Evolutionary conservation across 1,284 basidiomycete genomes (phyloP), one percentile per base, ranked within the genome.

Genomic region (Amylostereum chailletii): DNA sequence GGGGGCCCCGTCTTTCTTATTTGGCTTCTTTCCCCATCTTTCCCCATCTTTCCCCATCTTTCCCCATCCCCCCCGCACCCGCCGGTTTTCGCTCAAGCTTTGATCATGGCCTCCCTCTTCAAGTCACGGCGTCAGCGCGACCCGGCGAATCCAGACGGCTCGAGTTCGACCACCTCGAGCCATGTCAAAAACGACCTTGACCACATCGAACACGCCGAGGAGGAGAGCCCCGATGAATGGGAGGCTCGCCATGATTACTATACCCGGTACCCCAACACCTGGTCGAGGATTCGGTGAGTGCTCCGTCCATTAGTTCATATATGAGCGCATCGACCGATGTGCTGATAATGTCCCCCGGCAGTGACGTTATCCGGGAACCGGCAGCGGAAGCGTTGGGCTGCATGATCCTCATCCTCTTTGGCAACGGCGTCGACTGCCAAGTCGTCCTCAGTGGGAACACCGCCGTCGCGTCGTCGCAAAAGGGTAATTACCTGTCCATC

Each of bases 381-480:
- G 71, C 71, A 37, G 86, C 84, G 3, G 85, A 88, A 62, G 84
- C 86, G 57, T 60, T 86, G 42, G 83, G 82, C 36, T 77, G 79
- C 33, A 78, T 79, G 69, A 69, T 86, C 36, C 67, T 88, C 8
- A 70, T 85, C 49, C 72, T 86, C 48, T 79, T 87, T 51, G 86
- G 86, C 27, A 69, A 63, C 48, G 84, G 80, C 39, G 79, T 77
- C 31, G 70, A 79, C 53, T 83, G 81, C 55, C 85, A 87, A 62
- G 76, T 74, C 2, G 71, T 77, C 37, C 66, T 87, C 19, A 77
- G 80, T 6, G 62, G 65, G 11, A 74, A 72, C 48, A 44, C 74
- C 1, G 64, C 55, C 0, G 81, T 88, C 5, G 63, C 80, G 5
- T 50, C 76, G 3, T 66, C 66, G 19, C 73, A 68, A 5, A 78